Percentiles rank a stretch among this genome's conserved stretches.
phyloP scores from a whole-genome alignment of 805 yeast genomes.

The Candida oleophila region DNA sequence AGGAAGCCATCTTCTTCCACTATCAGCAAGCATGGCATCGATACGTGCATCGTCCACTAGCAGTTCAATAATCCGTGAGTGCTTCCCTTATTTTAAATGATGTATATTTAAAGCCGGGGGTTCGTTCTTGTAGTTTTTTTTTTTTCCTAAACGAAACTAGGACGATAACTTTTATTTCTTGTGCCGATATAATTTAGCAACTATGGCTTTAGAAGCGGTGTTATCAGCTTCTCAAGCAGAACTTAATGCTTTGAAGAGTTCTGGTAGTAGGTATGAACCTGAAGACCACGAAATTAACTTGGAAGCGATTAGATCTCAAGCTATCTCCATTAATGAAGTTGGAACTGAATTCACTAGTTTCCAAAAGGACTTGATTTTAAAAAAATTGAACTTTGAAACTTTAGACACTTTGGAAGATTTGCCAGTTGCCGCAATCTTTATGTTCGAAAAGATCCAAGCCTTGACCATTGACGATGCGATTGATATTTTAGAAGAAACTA shows the following conservation, averaged over 20 bases:
- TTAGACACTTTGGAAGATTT: slow-evolving; percentile 26
- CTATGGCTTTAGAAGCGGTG: not conserved
- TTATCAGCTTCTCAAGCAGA: not conserved
- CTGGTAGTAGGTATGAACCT: slow-evolving; percentile 6
- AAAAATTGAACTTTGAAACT: slow-evolving; percentile 24
- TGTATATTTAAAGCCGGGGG: too few species aligned
- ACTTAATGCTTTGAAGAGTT: slow-evolving; percentile 3
- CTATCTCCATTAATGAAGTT: slow-evolving; percentile 23
- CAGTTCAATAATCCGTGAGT: too few species aligned
- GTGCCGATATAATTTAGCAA: not conserved
- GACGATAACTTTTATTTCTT: not conserved
- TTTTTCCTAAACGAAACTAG: not conserved
- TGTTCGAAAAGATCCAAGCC: slow-evolving; percentile 29
- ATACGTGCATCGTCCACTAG: too few species aligned
- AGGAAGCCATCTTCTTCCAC: too few species aligned
- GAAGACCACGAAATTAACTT: slow-evolving; percentile 12
- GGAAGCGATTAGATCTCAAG: slow-evolving; percentile 21
- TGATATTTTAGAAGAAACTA: slow-evolving; percentile 24
- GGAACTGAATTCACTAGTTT: slow-evolving; percentile 21
- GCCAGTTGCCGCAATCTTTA: slow-evolving; percentile 28
- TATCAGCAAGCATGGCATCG: too few species aligned
- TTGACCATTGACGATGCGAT: slow-evolving; percentile 21
- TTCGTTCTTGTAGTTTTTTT: too few species aligned
- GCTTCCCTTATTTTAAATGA: too few species aligned
- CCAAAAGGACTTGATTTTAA: slow-evolving; percentile 27